Evolutionary conservation across 805 yeast species (phyloP).

Genomic region (Starmerella davenportii): DNA sequence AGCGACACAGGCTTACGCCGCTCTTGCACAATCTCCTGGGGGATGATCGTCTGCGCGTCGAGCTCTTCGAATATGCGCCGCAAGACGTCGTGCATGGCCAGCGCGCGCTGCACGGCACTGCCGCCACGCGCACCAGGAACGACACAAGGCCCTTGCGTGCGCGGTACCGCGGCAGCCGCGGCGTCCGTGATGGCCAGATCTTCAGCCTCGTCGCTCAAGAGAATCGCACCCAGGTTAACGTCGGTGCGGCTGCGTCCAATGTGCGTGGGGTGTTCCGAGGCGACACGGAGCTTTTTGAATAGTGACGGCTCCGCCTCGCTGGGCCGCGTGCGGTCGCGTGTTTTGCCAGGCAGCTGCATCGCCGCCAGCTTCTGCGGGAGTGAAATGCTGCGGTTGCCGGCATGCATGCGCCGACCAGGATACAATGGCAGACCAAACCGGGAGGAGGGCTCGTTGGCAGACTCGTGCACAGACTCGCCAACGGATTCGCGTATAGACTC

Average conservation of each 20-base stretch:
- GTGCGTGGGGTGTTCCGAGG: not conserved
- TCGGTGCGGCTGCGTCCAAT: slow-evolving; percentile 7
- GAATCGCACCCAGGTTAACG: not conserved
- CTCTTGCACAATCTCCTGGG: slow-evolving; percentile 40
- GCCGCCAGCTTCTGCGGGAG: slow-evolving; percentile 7
- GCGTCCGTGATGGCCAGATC: not conserved
- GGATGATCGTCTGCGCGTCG: slow-evolving; percentile 39
- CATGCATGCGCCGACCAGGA: too few relatives aligned
- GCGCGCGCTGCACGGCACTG: slow-evolving; percentile 28
- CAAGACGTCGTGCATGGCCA: slow-evolving; percentile 62
- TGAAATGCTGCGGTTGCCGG: slow-evolving; percentile 8
- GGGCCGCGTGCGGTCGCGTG: not conserved
- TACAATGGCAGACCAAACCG: too few relatives aligned
- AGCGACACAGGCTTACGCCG: slow-evolving; percentile 53
- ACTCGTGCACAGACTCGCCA: too few relatives aligned
- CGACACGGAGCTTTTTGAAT: not conserved
- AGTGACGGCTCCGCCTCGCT: not conserved
- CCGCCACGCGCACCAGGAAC: not conserved
- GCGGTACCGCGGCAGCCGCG: not conserved
- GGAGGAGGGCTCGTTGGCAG: not conserved
- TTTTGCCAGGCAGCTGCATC: not conserved
- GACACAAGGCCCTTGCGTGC: not conserved
- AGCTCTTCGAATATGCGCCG: slow-evolving; percentile 40
- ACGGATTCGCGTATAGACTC: too few relatives aligned
- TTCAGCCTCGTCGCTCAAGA: slow-evolving; percentile 3